phyloP scores from a whole-genome alignment of 176 grass and related monocot genomes.

The Leersia perrieri region DNA sequence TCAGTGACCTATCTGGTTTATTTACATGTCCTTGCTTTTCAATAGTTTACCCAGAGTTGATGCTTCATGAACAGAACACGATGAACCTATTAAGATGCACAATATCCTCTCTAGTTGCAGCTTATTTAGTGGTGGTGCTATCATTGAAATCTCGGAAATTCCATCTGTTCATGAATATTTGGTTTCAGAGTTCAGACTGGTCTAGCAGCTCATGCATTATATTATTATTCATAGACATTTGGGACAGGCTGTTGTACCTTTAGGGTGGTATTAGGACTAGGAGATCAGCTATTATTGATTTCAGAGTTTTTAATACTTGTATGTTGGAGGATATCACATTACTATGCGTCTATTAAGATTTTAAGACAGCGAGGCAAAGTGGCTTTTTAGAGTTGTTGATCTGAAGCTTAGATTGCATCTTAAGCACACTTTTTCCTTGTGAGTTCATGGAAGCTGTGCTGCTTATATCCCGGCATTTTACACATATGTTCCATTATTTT shows the following conservation, averaged over 20 bases:
- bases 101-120: not conserved
- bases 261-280: not conserved
- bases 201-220: not conserved
- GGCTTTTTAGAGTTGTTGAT: not conserved
- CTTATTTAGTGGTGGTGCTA: not conserved
- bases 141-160: not conserved
- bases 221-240: not conserved
- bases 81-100: not conserved
- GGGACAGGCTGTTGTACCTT: not conserved
- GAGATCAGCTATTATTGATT: not conserved
- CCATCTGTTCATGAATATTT: conserved; percentile 2
- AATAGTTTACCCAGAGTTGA: not conserved
- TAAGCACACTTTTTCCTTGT: not conserved
- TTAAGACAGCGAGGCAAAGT: not conserved
- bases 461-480: conserved; percentile 3
- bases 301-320: not conserved
- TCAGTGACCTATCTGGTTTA: not conserved
- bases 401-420: not conserved
- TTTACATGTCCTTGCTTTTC: not conserved
- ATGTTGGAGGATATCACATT: not conserved
- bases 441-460: not conserved
- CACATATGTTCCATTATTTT: not conserved
- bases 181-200: too few relatives aligned
- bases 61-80: not conserved
- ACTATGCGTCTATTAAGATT: not conserved